Evolutionary conservation across 2,329 filamentous ascomycete genomes (phyloP), one percentile per base, ranked within the genome.

Genomic region (Massarina eburnea): DNA sequence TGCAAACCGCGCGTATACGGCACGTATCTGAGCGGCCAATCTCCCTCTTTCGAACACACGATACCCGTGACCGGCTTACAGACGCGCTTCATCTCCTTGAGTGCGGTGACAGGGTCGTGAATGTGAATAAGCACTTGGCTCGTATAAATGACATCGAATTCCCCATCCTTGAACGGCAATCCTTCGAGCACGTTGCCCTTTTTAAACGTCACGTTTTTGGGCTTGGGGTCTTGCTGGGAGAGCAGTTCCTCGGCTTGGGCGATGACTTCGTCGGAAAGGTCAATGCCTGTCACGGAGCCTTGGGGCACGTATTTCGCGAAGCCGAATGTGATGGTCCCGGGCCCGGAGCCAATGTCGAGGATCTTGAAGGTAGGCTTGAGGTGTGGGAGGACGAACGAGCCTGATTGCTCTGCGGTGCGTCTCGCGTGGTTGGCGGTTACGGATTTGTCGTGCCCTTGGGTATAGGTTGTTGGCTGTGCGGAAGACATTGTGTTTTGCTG

Each of bases 51-150:
- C 33, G 41, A 32, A 8, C 75, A 78, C n/a, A 83, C 58, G 33
- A 54, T 18, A 3, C 81, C 66, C 5, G 35, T 38, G 4, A 74
- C 76, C 1, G 64, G 63, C 52, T 76, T 79, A 14, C 69, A 60
- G 1, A 83, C 78, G 0, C 78, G 71, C 1, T 70, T 63, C 76
- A 82, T 78, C 52, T 81, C 77, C 8, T 57, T 55, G 20, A 83
- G 52, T 4, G 76, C 73, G 3, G 58, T 54, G 0, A 76, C 64
- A 0, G 79, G 78, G 44, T 76, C 68, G 4, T 62, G 58, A 6
- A 82, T 65, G 55, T 83, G 80, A 45, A 74, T 68, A 6, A 82
- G 66, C 2, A 81, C 72, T 55, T 82, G 79, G 53, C 79, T 76
- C 27, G 71, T 73, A 55, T 76, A 76, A 3, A 82, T 77, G 9